Conservation (phyloP, 495 filamentous ascomycete genomes). For the Copromyces sp. region DNA sequence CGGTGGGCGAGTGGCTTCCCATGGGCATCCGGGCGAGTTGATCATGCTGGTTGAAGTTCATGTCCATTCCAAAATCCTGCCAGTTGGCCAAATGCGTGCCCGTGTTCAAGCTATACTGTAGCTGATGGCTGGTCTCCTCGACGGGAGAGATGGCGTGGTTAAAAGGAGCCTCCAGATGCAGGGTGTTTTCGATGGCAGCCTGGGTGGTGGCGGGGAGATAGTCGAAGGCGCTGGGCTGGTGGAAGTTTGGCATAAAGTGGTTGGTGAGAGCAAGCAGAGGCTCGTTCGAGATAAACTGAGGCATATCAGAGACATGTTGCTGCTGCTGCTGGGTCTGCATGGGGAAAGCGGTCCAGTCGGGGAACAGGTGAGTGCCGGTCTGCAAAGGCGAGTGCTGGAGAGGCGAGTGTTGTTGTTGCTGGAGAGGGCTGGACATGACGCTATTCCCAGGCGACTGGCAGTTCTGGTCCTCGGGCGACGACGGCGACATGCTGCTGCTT, state of each 20-base stretch:
- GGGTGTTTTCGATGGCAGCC: conserved; percentile 48
- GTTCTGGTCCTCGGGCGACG: conserved; percentile 37
- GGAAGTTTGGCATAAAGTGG: conserved; percentile 37
- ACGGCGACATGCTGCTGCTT: conserved; percentile 28
- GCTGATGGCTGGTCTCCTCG: conserved; percentile 52
- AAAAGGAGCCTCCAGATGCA: conserved; percentile 57
- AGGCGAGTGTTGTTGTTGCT: conserved; percentile 14
- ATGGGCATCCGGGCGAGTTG: conserved; percentile 45
- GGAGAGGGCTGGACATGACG: conserved; percentile 33
- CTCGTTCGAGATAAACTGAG: conserved; percentile 42
- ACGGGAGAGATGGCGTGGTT: conserved; percentile 47
- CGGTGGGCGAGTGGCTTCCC: conserved; percentile 73
- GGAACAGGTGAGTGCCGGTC: conserved; percentile 28
- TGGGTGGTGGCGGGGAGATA: conserved; percentile 64
- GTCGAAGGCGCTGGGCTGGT: conserved; percentile 47
- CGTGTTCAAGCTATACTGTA: conserved; percentile 40
- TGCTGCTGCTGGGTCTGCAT: conserved; percentile 44
- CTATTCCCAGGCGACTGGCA: conserved; percentile 32
- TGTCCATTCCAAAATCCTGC: conserved; percentile 59
- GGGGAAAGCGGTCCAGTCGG: conserved; percentile 41
- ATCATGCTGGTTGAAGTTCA: conserved; percentile 40
- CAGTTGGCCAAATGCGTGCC: conserved; percentile 45
- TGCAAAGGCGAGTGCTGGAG: conserved; percentile 38
- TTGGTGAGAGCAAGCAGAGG: conserved; percentile 38
- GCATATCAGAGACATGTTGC: conserved; percentile 37